Conservation (phyloP, 805 yeast species). For the Candida quercuum region DNA sequence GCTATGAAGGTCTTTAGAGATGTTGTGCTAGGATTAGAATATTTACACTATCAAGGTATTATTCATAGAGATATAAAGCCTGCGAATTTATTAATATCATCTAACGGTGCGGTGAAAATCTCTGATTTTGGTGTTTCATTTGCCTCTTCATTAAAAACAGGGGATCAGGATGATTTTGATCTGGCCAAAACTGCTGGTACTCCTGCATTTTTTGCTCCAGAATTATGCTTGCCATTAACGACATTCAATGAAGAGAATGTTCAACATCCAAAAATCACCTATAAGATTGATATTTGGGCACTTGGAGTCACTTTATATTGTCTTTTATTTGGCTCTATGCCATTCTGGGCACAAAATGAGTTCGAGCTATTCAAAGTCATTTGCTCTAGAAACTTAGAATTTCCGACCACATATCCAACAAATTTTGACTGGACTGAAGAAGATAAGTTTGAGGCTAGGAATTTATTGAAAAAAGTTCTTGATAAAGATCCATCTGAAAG, state of each 20-base stretch:
- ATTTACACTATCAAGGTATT: conserved; percentile 83
- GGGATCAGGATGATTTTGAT: conserved; percentile 65
- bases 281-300: conserved; percentile 97
- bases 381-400: conserved; percentile 50
- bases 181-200: conserved; percentile 96
- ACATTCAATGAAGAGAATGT: conserved; percentile 20
- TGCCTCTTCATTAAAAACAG: conserved; percentile 39
- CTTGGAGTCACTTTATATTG: conserved; percentile 89
- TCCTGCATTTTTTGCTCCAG: conserved; percentile 96
- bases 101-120: conserved; percentile 74
- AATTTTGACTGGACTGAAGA: conserved; percentile 26
- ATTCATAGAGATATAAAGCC: conserved; percentile 96
- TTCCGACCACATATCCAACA: conserved; percentile 54
- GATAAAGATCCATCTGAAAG: conserved; percentile 67
- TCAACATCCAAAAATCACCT: conserved; percentile 49
- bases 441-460: conserved; percentile 42
- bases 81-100: conserved; percentile 73
- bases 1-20: conserved; percentile 74
- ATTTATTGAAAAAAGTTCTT: conserved; percentile 56
- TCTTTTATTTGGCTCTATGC: conserved; percentile 79
- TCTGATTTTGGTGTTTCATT: conserved; percentile 97
- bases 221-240: conserved; percentile 57
- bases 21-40: conserved; percentile 83
- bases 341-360: conserved; percentile 84
- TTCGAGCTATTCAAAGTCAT: conserved; percentile 82